Evolutionary conservation across 768 basidiomycete species (phyloP).

Genomic region (Phaffia tasmanica): DNA sequence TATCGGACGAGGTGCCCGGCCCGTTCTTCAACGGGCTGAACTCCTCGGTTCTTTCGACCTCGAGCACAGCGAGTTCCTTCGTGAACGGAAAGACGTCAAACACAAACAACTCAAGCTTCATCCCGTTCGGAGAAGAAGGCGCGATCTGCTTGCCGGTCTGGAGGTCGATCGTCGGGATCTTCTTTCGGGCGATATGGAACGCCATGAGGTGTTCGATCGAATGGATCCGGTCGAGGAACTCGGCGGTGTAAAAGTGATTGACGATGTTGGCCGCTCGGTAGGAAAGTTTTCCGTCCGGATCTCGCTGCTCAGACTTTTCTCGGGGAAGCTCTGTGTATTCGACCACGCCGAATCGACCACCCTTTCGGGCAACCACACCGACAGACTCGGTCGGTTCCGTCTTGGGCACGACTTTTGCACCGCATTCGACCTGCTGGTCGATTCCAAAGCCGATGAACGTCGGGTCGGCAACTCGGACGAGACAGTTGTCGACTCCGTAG

Average conservation of each 20-base stretch:
- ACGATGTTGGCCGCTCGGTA: constrained; percentile 96
- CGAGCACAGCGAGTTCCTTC: constrained; percentile 54
- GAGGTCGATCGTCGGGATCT: constrained; percentile 75
- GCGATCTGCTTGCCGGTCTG: constrained; percentile 58
- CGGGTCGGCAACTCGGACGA: constrained; percentile 92
- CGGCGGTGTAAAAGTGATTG: constrained; percentile 92
- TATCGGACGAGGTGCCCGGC: constrained; percentile 78
- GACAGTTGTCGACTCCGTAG: constrained; percentile 98
- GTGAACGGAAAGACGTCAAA: constrained; percentile 98
- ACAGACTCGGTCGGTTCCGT: constrained; percentile 75
- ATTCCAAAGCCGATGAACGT: constrained; percentile 94
- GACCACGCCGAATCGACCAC: constrained; percentile 77
- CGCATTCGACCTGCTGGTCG: constrained; percentile 73
- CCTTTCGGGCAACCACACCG: constrained; percentile 79
- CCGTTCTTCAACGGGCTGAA: constrained; percentile 98
- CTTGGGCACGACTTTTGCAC: constrained; percentile 94
- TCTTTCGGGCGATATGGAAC: constrained; percentile 96
- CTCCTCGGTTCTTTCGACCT: constrained; percentile 76
- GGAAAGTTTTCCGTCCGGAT: constrained; percentile 59
- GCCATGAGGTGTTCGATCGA: constrained; percentile 77
- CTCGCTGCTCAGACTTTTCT: constrained; percentile 65
- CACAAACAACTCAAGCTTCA: constrained; percentile 98
- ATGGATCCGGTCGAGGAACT: constrained; percentile 66
- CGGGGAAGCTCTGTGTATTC: constrained; percentile 93
- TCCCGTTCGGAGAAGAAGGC: constrained; percentile 85